phyloP scores from a whole-genome alignment of 2,329 filamentous ascomycete species.

The Boeremia lycopersici region DNA sequence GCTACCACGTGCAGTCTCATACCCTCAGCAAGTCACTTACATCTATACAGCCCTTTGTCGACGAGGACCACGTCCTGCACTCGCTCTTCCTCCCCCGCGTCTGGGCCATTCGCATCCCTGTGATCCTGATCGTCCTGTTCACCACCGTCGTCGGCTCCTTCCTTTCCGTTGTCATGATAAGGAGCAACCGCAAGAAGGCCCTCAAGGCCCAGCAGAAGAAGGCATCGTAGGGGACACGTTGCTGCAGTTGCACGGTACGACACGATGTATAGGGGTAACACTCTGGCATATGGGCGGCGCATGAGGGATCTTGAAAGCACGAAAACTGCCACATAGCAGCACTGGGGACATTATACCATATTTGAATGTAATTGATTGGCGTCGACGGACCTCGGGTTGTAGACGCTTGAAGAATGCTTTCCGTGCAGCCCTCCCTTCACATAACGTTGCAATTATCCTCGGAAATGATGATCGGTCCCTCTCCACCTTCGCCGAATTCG shows the following conservation, averaged over 20 bases:
- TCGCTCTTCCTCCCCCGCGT: slow-evolving; percentile 95
- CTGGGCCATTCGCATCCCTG: slow-evolving; percentile 98
- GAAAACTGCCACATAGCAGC: not conserved
- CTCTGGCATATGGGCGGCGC: slow-evolving; percentile 17
- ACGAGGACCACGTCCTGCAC: slow-evolving; percentile 90
- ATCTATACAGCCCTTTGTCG: slow-evolving; percentile 82
- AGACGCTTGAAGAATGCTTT: not conserved
- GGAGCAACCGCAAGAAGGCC: slow-evolving; percentile 97
- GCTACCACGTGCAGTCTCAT: not conserved
- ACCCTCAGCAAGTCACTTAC: slow-evolving; percentile 1
- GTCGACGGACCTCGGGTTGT: not conserved
- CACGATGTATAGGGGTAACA: slow-evolving; percentile 4
- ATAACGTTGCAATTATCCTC: slow-evolving; percentile 42
- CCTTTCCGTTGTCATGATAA: slow-evolving; percentile 96
- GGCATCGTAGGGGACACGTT: slow-evolving; percentile 53
- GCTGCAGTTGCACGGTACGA: not conserved
- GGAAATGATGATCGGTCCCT: slow-evolving; percentile 33
- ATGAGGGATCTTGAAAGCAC: not conserved
- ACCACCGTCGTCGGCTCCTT: slow-evolving; percentile 96
- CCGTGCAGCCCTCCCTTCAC: slow-evolving; percentile 14
- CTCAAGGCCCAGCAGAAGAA: slow-evolving; percentile 95
- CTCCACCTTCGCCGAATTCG: slow-evolving; percentile 28
- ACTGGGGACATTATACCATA: slow-evolving; percentile 10
- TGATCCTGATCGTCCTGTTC: slow-evolving; percentile 91
- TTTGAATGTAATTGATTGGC: slow-evolving; percentile 7